A percentile compares a stretch with the other conserved stretches of the same genome.
Evolutionary conservation across 192 early-diverging fungal genomes (phyloP).

Genomic region (Rhizophlyctis rosea): DNA sequence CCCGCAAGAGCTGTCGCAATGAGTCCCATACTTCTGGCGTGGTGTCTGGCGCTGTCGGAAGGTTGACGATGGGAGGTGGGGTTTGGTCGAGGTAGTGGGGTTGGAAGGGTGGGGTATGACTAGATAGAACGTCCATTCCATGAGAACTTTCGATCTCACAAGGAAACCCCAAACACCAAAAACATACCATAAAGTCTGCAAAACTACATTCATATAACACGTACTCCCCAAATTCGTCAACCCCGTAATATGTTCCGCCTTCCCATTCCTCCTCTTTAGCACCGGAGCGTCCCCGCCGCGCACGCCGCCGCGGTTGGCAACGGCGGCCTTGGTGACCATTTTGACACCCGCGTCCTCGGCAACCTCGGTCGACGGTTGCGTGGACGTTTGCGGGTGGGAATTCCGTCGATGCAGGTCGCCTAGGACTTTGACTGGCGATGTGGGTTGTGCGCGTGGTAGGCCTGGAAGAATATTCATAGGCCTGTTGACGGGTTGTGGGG

Average conservation of each 20-base stretch:
- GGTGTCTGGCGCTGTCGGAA: neutral
- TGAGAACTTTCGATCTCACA: neutral
- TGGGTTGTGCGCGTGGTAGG: no score
- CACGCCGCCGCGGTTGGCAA: neutral
- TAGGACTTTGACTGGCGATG: no score
- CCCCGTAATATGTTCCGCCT: constrained; percentile 22
- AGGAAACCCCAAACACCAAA: neutral
- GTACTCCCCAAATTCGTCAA: constrained; percentile 30
- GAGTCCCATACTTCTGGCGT: constrained; percentile 9
- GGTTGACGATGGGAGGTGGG: constrained; percentile 8
- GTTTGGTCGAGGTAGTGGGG: constrained; percentile 12
- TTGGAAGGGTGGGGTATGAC: constrained; percentile 20
- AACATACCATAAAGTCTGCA: constrained; percentile 14
- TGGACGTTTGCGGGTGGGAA: no score
- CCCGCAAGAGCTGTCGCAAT: constrained; percentile 6
- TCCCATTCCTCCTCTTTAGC: constrained; percentile 1
- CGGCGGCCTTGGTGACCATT: no score
- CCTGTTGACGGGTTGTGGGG: no score
- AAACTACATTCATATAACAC: constrained; percentile 27
- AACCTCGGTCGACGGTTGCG: no score
- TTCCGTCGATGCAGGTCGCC: no score
- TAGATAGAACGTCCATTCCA: neutral
- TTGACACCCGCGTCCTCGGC: no score
- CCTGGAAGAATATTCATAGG: no score
- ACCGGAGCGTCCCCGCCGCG: neutral